Conservation (phyloP, 805 yeast genomes). For the Kregervanrija fluxuum region DNA sequence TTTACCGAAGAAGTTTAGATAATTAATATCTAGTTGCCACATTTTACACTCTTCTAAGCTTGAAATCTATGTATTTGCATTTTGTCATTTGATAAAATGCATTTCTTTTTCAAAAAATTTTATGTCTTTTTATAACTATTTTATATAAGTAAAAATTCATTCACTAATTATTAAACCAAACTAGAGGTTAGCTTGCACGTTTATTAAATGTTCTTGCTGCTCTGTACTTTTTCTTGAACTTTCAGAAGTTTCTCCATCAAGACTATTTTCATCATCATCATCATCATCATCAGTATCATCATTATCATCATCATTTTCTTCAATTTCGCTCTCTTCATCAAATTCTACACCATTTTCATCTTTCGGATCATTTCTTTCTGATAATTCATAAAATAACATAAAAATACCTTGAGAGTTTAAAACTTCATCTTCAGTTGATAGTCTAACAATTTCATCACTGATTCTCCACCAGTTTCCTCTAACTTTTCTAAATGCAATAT, state of each 20-base stretch:
- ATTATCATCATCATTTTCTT: constrained; percentile 6
- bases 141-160: too few species aligned
- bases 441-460: constrained; percentile 80
- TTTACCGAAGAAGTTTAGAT: too few species aligned
- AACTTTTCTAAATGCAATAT: constrained; percentile 74
- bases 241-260: constrained; percentile 1
- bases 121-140: too few species aligned
- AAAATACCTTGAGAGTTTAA: constrained; percentile 79
- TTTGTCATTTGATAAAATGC: too few species aligned
- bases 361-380: constrained; percentile 19
- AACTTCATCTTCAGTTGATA: constrained; percentile 77
- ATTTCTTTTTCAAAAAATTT: too few species aligned
- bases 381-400: constrained; percentile 79
- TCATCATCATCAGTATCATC: constrained; percentile 8
- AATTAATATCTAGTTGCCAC: too few species aligned
- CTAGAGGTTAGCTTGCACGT: constrained; percentile 10
- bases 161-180: background rate
- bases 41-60: too few species aligned
- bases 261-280: constrained; percentile 6
- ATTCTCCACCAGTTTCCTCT: constrained; percentile 94
- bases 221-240: constrained; percentile 2
- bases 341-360: constrained; percentile 33
- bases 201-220: constrained; percentile 3
- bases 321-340: constrained; percentile 24
- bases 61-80: too few species aligned